Evolutionary conservation across 2,329 filamentous ascomycete genomes (phyloP).

Genomic region (Chaetomium olivaceum): DNA sequence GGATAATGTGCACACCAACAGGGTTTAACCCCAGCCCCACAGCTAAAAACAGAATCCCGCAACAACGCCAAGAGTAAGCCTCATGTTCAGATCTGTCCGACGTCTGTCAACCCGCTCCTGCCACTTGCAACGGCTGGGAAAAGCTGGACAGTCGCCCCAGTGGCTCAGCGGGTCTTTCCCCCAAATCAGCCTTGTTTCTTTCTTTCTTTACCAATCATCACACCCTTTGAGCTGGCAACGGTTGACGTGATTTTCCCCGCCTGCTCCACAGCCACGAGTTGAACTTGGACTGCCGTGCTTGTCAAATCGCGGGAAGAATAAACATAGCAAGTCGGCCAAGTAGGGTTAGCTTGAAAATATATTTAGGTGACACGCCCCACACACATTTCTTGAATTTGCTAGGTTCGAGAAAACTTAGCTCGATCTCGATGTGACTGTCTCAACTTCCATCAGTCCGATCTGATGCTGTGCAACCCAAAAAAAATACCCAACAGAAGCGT

Average conservation of each 20-base stretch:
- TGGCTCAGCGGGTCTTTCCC: not conserved
- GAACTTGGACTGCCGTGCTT: not conserved
- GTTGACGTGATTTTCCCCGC: not conserved
- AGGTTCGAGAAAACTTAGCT: not conserved
- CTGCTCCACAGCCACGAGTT: not conserved
- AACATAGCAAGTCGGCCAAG: not conserved
- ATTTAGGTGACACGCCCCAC: not conserved
- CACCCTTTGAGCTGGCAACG: not conserved
- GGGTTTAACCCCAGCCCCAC: not conserved
- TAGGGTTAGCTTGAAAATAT: not conserved
- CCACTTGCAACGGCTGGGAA: not conserved
- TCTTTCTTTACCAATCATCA: not conserved
- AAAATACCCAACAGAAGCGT: not conserved
- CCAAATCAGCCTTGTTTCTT: not conserved
- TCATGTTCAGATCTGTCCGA: not conserved
- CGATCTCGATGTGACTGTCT: not conserved
- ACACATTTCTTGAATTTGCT: not conserved
- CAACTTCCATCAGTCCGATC: not conserved
- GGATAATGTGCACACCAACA: not conserved
- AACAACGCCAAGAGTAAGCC: slow-evolving; percentile 14
- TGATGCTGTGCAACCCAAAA: not conserved
- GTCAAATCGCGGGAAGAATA: not conserved
- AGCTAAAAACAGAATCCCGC: slow-evolving; percentile 11
- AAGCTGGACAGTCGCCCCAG: not conserved
- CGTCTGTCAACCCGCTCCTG: not conserved